phyloP scores from a whole-genome alignment of 1,139 yeast genomes.

The Blastobotrys niveus region DNA sequence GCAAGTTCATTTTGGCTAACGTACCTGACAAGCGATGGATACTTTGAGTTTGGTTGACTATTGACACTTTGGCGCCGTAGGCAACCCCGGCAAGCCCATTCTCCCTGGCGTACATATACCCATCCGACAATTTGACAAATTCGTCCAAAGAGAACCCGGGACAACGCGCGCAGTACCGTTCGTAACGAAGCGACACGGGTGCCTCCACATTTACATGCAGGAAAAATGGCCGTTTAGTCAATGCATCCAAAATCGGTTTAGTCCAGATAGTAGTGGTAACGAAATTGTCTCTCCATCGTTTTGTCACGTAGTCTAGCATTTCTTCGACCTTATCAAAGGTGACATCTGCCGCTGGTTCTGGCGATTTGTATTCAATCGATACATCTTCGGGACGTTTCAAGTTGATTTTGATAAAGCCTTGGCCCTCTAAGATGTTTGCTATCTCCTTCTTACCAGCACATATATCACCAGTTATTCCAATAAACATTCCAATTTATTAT shows the following conservation, averaged over 20 bases:
- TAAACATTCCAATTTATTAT: no score
- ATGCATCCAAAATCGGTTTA: constrained; percentile 41
- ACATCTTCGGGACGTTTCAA: constrained; percentile 10
- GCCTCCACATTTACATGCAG: constrained; percentile 78
- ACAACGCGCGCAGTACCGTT: constrained; percentile 36
- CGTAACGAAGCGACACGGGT: constrained; percentile 51
- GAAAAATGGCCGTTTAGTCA: constrained; percentile 78
- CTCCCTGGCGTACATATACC: constrained; percentile 35
- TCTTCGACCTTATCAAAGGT: constrained; percentile 34
- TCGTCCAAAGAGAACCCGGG: constrained; percentile 23
- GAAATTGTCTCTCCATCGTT: constrained; percentile 58
- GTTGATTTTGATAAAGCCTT: constrained; percentile 46
- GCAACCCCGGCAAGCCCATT: constrained; percentile 46
- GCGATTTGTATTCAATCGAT: no score
- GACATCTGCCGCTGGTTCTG: background rate
- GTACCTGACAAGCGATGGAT: constrained; percentile 46
- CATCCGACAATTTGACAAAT: constrained; percentile 47
- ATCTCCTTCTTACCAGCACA: constrained; percentile 68
- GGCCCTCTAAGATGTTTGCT: constrained; percentile 49
- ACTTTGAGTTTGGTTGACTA: constrained; percentile 53
- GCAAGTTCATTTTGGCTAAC: constrained; percentile 49
- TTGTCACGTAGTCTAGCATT: constrained; percentile 60
- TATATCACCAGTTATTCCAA: constrained; percentile 69
- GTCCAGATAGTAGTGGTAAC: constrained; percentile 53
- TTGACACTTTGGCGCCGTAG: constrained; percentile 53